These are phyloP conservation scores for Alternaria sp. DNA, from an alignment of 2,329 filamentous ascomycete species.

Conservation along the genomic window DNA sequence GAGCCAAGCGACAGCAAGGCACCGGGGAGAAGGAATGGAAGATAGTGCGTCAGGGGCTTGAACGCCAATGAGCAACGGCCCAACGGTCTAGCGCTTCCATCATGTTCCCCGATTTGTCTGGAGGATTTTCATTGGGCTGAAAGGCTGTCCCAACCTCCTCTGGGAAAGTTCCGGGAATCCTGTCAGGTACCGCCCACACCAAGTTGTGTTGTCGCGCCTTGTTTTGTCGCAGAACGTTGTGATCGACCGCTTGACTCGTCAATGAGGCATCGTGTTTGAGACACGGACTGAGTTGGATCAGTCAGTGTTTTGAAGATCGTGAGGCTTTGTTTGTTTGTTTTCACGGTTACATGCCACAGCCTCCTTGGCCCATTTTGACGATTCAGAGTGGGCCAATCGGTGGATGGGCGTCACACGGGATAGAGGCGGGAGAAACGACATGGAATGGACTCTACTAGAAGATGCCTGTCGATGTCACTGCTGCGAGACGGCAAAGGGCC, in stretches of 20 bases:
- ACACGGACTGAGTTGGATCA: constrained; percentile 12
- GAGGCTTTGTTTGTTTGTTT: constrained; percentile 34
- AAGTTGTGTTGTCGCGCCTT: constrained; percentile 20
- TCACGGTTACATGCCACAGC: background rate
- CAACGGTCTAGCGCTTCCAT: constrained; percentile 30
- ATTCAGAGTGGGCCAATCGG: constrained; percentile 19
- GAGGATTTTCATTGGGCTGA: constrained; percentile 22
- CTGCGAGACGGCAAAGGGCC: constrained; percentile 25
- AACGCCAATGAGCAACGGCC: constrained; percentile 35
- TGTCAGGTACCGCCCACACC: constrained; percentile 17
- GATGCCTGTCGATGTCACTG: constrained; percentile 27
- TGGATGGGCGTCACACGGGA: constrained; percentile 17
- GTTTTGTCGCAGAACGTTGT: constrained; percentile 10
- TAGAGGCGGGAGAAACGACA: constrained; percentile 15
- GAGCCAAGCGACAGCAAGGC: constrained; percentile 17
- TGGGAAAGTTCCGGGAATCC: background rate
- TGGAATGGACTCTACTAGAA: constrained; percentile 14
- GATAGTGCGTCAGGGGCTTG: constrained; percentile 22
- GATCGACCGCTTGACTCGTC: constrained; percentile 13
- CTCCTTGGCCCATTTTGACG: constrained; percentile 12
- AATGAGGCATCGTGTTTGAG: constrained; percentile 5
- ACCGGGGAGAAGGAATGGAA: constrained; percentile 8
- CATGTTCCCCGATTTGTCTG: constrained; percentile 34
- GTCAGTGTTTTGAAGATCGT: constrained; percentile 18
- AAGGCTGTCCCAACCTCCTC: constrained; percentile 27